A percentile compares a stretch with the other conserved stretches of the same genome.
These are phyloP conservation scores for Phytophthora idaei DNA, from an alignment of 352 stramenopile species.

Conservation along the genomic window DNA sequence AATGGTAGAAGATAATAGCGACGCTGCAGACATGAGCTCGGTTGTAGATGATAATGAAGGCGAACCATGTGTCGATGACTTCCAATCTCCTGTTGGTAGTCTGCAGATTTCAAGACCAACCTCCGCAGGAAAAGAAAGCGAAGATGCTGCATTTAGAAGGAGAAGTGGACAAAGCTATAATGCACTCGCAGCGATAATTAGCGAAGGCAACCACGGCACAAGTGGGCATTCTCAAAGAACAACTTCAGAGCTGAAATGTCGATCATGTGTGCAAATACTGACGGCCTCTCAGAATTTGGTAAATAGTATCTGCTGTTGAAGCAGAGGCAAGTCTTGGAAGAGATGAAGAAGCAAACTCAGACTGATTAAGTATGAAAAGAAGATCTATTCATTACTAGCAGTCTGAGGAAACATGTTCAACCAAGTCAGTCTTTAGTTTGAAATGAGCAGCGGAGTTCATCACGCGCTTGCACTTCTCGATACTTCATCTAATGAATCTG, in stretches of 20 bases:
- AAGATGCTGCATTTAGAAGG: not conserved
- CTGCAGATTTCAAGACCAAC: not conserved
- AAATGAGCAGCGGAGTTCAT: not conserved
- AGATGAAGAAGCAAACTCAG: not conserved
- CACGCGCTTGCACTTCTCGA: not conserved
- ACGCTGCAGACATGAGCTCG: not conserved
- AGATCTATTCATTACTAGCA: not conserved
- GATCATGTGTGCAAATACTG: not conserved
- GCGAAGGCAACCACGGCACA: not conserved
- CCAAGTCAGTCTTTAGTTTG: not conserved
- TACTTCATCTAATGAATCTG: too few species aligned
- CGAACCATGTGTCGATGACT: not conserved
- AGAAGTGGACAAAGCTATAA: not conserved
- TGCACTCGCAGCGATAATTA: not conserved
- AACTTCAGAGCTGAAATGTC: not conserved
- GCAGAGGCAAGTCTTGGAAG: not conserved
- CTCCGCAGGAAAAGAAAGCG: not conserved
- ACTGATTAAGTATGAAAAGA: not conserved
- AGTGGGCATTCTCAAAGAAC: not conserved
- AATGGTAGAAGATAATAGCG: not conserved
- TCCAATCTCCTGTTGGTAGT: not conserved
- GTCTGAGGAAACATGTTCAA: not conserved
- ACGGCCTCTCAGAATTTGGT: not conserved
- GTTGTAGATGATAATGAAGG: not conserved
- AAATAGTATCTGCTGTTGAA: not conserved